These are phyloP conservation scores for Diaporthe sp. DNA, from an alignment of 2,329 filamentous ascomycete genomes.

Conservation along the genomic window DNA sequence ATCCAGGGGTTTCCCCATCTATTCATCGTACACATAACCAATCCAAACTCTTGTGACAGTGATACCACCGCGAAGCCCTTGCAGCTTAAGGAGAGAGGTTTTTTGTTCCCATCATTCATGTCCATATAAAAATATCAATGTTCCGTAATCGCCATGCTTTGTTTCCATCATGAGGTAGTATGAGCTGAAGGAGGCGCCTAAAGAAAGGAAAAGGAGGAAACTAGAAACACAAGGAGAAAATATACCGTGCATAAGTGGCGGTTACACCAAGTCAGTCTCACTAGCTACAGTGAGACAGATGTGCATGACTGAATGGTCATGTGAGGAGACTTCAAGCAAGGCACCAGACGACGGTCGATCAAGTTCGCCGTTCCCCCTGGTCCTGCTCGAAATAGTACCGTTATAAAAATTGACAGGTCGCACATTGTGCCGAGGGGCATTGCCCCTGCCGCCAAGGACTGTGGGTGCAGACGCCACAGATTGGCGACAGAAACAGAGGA, in stretches of 20 bases:
- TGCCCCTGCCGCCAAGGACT: background rate
- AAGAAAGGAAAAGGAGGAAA: background rate
- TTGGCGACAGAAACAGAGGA: background rate
- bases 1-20: background rate
- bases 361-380: background rate
- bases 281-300: constrained; percentile 18
- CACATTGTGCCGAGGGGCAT: background rate
- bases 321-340: background rate
- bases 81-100: background rate
- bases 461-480: constrained; percentile 4
- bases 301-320: constrained; percentile 13
- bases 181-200: background rate
- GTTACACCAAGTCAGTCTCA: background rate
- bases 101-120: constrained; percentile 9
- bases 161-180: constrained; percentile 13
- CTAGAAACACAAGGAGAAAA: background rate
- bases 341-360: background rate
- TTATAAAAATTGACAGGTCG: background rate
- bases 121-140: background rate
- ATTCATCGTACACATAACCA: constrained; percentile 14
- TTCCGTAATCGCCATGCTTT: constrained; percentile 31
- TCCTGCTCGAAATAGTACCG: background rate
- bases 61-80: background rate
- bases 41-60: background rate
- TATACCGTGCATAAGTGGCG: background rate